Percentiles rank a stretch among this genome's conserved stretches.
Evolutionary conservation across 108 stramenopile genomes (phyloP).

Genomic region (Fragilariopsis cylindrus): DNA sequence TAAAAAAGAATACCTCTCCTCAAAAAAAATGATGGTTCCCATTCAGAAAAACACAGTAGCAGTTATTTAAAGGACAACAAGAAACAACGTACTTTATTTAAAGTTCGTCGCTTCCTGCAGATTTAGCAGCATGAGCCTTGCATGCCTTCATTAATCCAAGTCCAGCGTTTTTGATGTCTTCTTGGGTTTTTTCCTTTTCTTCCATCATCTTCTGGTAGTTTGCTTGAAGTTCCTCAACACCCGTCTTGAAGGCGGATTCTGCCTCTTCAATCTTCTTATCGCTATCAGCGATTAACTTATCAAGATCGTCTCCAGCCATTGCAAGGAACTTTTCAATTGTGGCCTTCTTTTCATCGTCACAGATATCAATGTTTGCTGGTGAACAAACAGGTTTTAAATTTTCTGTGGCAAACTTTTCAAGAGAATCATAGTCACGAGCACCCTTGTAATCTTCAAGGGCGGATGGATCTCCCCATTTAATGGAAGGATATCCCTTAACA

Average conservation of each 20-base stretch:
- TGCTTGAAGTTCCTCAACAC: constrained; percentile 70
- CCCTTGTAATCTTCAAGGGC: constrained; percentile 86
- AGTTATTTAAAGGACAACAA: neutral
- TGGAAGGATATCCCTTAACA: constrained; percentile 82
- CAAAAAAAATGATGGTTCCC: neutral
- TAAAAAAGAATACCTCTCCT: neutral
- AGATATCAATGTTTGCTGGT: constrained; percentile 70
- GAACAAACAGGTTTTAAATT: constrained; percentile 69
- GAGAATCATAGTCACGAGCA: constrained; percentile 59
- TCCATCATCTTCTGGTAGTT: constrained; percentile 56
- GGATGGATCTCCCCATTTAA: constrained; percentile 77
- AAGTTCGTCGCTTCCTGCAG: constrained; percentile 58
- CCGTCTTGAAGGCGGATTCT: constrained; percentile 64
- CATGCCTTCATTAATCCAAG: constrained; percentile 90
- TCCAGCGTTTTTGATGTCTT: constrained; percentile 78
- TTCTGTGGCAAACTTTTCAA: constrained; percentile 75
- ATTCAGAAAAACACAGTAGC: neutral
- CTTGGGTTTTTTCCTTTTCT: constrained; percentile 74
- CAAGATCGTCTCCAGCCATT: constrained; percentile 55
- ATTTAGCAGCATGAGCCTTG: constrained; percentile 46
- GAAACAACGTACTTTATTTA: constrained; percentile 24
- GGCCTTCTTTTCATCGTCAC: constrained; percentile 78
- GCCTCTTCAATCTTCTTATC: constrained; percentile 68
- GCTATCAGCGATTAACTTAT: constrained; percentile 59
- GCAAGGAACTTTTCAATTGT: constrained; percentile 72